phyloP scores from a whole-genome alignment of 495 filamentous ascomycete species.

The Terfezia boudieri region DNA sequence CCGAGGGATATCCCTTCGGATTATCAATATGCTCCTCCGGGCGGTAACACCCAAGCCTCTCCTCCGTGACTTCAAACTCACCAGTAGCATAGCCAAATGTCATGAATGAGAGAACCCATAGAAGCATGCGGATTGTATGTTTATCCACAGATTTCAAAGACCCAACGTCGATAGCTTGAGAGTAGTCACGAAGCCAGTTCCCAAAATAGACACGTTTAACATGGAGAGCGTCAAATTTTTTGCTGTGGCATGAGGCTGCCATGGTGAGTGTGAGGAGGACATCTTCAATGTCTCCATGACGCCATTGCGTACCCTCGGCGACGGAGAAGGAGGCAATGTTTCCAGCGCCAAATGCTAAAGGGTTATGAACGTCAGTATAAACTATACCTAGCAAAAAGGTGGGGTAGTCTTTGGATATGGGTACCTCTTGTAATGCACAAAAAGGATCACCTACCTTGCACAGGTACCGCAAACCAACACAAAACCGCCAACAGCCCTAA shows the following conservation, averaged over 20 bases:
- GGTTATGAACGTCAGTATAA: not conserved
- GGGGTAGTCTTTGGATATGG: not conserved
- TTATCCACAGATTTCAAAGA: constrained; percentile 72
- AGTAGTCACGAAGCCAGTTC: constrained; percentile 77
- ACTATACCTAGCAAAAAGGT: not conserved
- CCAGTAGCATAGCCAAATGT: constrained; percentile 63
- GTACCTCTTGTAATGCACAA: not conserved
- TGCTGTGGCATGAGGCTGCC: constrained; percentile 52
- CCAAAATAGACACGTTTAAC: constrained; percentile 57
- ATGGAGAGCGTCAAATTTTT: constrained; percentile 71
- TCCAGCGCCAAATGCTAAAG: constrained; percentile 56
- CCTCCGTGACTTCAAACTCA: constrained; percentile 78
- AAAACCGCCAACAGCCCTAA: not conserved
- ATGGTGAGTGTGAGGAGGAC: constrained; percentile 51
- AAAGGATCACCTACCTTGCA: not conserved
- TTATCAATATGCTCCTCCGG: constrained; percentile 62
- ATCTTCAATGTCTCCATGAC: constrained; percentile 93
- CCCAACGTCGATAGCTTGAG: constrained; percentile 64
- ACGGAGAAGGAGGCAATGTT: constrained; percentile 57
- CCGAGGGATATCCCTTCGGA: constrained; percentile 48
- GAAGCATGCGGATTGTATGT: constrained; percentile 65
- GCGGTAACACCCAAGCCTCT: constrained; percentile 70
- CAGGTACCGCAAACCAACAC: not conserved
- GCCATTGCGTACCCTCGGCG: constrained; percentile 73
- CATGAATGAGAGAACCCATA: constrained; percentile 35